Conservation (phyloP, 1,284 basidiomycete genomes). For the Melampsora americana region DNA sequence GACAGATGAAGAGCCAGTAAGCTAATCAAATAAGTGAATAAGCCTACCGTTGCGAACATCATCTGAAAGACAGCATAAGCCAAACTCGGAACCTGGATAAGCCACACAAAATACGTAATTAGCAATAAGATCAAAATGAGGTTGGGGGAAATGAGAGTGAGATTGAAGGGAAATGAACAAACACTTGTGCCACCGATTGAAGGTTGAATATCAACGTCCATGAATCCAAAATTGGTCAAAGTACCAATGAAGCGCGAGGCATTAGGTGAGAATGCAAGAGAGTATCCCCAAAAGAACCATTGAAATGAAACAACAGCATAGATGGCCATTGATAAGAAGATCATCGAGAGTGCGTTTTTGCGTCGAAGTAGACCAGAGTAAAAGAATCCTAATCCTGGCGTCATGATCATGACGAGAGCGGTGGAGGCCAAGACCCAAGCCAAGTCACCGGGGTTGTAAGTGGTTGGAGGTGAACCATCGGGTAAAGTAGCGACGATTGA, state of each 20-base stretch:
- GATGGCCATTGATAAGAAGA: constrained; percentile 75
- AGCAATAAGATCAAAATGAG: constrained; percentile 59
- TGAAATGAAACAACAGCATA: constrained; percentile 72
- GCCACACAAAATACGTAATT: constrained; percentile 74
- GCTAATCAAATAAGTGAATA: constrained; percentile 49
- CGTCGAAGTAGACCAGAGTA: constrained; percentile 77
- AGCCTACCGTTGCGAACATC: constrained; percentile 77
- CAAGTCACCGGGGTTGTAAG: constrained; percentile 43
- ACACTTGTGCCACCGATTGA: constrained; percentile 37
- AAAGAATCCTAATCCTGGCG: constrained; percentile 61
- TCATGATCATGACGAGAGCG: constrained; percentile 44
- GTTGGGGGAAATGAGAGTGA: neutral
- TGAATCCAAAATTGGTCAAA: constrained; percentile 39
- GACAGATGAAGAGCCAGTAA: no score
- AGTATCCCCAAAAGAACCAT: constrained; percentile 54
- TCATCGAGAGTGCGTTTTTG: constrained; percentile 90
- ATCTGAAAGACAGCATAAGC: constrained; percentile 84
- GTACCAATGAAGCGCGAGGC: constrained; percentile 43
- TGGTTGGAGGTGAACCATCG: constrained; percentile 3
- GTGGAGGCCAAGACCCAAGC: constrained; percentile 29
- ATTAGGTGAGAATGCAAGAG: constrained; percentile 31
- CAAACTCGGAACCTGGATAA: constrained; percentile 67
- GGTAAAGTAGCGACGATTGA: constrained; percentile 33
- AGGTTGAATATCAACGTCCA: constrained; percentile 44
- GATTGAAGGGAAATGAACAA: neutral